phyloP scores from a whole-genome alignment of 495 filamentous ascomycete species.

The Aspergillus funiculosus region DNA sequence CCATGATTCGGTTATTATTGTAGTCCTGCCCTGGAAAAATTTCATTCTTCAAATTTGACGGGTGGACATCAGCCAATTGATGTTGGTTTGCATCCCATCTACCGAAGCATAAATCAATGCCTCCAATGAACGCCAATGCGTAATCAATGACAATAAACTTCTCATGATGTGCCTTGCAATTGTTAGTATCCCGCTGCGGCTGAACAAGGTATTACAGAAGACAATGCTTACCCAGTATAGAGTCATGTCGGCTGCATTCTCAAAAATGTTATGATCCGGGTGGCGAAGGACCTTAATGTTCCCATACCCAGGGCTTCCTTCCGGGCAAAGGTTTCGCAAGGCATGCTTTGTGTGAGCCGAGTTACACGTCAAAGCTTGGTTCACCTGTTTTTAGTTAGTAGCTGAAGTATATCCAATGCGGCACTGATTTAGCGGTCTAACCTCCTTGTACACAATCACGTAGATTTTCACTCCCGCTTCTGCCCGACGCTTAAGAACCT shows the following conservation, averaged over 20 bases:
- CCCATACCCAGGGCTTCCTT: slow-evolving; percentile 70
- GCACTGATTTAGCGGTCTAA: slow-evolving; percentile 6
- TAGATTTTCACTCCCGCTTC: slow-evolving; percentile 94
- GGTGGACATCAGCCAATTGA: slow-evolving; percentile 80
- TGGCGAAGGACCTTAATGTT: slow-evolving; percentile 90
- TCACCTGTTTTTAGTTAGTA: slow-evolving; percentile 35
- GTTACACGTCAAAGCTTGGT: slow-evolving; percentile 84
- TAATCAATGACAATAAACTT: slow-evolving; percentile 96
- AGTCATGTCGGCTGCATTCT: slow-evolving; percentile 93
- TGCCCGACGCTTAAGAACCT: slow-evolving; percentile 77
- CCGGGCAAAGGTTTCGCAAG: slow-evolving; percentile 70
- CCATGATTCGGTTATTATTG: slow-evolving; percentile 93
- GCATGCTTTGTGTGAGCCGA: slow-evolving; percentile 89
- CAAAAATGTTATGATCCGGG: slow-evolving; percentile 90
- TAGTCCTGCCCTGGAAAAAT: slow-evolving; percentile 95
- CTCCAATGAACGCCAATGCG: slow-evolving; percentile 82
- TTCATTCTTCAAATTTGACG: slow-evolving; percentile 71
- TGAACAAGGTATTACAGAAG: background rate
- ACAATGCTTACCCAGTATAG: slow-evolving; percentile 70
- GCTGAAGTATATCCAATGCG: background rate
- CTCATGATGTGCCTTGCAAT: slow-evolving; percentile 75
- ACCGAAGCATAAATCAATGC: slow-evolving; percentile 93
- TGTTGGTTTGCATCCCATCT: slow-evolving; percentile 88
- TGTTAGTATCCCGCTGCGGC: background rate
- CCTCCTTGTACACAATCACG: slow-evolving; percentile 90